Conservation (phyloP, 176 grass and related monocot genomes). For the Elymus sibiricus region DNA sequence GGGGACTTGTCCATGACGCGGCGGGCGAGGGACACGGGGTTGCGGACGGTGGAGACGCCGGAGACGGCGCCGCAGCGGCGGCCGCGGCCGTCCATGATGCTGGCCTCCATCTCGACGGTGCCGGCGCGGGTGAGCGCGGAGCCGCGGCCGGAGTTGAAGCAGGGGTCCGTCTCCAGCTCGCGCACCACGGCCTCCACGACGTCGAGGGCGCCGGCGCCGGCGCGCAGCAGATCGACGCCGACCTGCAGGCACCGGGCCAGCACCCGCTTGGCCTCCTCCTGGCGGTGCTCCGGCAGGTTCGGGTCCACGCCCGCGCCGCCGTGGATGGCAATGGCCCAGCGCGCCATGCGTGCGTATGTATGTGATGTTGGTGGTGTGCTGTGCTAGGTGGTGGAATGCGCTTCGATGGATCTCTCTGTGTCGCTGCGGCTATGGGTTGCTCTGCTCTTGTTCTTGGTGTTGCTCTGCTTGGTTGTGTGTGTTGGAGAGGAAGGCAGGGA, state of each 20-base stretch:
- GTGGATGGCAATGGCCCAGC: constrained; percentile 94
- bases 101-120: constrained; percentile 97
- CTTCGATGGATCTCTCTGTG: no score
- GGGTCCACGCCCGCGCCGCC: constrained; percentile 95
- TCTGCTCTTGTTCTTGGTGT: no score
- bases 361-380: neutral
- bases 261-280: constrained; percentile 80
- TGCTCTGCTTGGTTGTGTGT: no score
- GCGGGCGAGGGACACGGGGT: constrained; percentile 79
- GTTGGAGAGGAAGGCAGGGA: no score
- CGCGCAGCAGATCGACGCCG: constrained; percentile 49
- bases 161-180: constrained; percentile 78
- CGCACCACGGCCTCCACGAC: constrained; percentile 83
- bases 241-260: constrained; percentile 67
- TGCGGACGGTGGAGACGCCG: constrained; percentile 74
- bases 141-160: constrained; percentile 84
- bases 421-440: no score
- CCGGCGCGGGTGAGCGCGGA: constrained; percentile 78
- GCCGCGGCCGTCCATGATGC: constrained; percentile 89
- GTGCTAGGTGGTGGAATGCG: no score
- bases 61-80: constrained; percentile 90
- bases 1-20: constrained; percentile 87
- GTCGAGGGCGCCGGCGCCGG: constrained; percentile 34
- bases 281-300: constrained; percentile 57
- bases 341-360: constrained; percentile 19